Evolutionary conservation across 2,329 filamentous ascomycete genomes (phyloP), one percentile per base, ranked within the genome.

Genomic region (Dothideomycetes sp.): DNA sequence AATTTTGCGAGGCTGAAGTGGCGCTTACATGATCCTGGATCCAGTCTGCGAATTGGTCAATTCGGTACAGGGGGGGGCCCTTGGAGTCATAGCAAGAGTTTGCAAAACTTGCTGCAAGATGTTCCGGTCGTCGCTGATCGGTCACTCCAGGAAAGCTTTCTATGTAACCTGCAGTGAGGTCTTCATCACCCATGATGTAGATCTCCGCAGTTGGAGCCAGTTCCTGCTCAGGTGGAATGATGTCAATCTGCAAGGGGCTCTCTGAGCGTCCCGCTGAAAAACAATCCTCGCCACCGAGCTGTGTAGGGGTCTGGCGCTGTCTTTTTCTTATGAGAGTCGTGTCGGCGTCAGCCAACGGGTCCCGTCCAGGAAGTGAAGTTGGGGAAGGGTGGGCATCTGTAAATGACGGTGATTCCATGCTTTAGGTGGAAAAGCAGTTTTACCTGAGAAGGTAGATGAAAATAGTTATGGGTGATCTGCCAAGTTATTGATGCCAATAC

Each of bases 311-410:
- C 37, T 60, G 44, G 41, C 59, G 53, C 43, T 62, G 64, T 51
- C 64, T 61, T 56, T 69, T 69, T 51, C 65, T 62, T 22, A 62
- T 60, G 41, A 61, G 57, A 27, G 62, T 62, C 37, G 59, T 53
- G 50, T 66, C 59, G 40, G 60, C 60, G 55, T 68, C 64, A 51
- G 61, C 63, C 44, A 59, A 58, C 42, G 59, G 56, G 47, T 67
- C 60, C 52, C 64, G 64, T 46, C 57, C 57, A 15, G 56, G 54
- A 47, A 56, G 57, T 46, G 54, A 29, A 32, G 55, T 27, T 12
- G 22, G 22, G 12, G 22, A 27, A 27, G 22, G 22, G 7, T 27
- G 22, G 12, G 7, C 22, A 27, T 27, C 22, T 7, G 22, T 12
- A 27, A 12, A 12, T 12, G 22, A 7, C 12, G 22, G 12, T 12